A percentile compares a stretch with the other conserved stretches of the same genome.
Evolutionary conservation across 495 filamentous ascomycete species (phyloP).

Genomic region (Aspergillus sclerotioniger): DNA sequence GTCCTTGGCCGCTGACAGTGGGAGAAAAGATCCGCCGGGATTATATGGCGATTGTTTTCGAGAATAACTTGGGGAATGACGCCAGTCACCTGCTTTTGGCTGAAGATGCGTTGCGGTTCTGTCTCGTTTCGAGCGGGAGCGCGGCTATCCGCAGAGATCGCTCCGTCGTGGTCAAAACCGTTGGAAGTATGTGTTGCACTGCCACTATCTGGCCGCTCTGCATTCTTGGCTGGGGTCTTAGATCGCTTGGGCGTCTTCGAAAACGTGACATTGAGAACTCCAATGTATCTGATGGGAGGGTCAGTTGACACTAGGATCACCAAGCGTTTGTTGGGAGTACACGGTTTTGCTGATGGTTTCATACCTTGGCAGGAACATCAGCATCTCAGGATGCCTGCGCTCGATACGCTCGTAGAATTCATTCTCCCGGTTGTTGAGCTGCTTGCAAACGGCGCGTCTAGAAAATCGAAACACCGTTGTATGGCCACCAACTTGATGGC

Average conservation of each 20-base stretch:
- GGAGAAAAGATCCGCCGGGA: constrained; percentile 76
- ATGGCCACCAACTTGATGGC: constrained; percentile 95
- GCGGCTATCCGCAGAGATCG: constrained; percentile 12
- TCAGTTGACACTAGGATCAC: neutral
- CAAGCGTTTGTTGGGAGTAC: neutral
- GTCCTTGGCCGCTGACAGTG: constrained; percentile 31
- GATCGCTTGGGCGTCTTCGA: constrained; percentile 74
- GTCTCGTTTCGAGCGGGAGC: constrained; percentile 22
- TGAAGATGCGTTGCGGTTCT: constrained; percentile 66
- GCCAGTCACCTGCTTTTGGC: constrained; percentile 66
- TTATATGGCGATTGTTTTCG: constrained; percentile 93
- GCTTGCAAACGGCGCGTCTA: constrained; percentile 91
- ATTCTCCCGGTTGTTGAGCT: constrained; percentile 95
- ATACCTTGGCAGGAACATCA: constrained; percentile 90
- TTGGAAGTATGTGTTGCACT: constrained; percentile 10
- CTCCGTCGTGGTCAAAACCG: constrained; percentile 22
- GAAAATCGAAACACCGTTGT: constrained; percentile 96
- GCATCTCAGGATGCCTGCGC: constrained; percentile 78
- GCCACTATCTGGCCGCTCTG: constrained; percentile 21
- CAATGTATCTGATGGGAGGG: constrained; percentile 72
- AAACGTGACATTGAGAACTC: constrained; percentile 95
- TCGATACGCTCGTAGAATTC: constrained; percentile 98
- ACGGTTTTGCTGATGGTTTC: constrained; percentile 37
- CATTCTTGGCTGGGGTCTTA: constrained; percentile 47
- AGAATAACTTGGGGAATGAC: constrained; percentile 89